Evolutionary conservation across 768 basidiomycete species (phyloP).

Genomic region (Stropharia rugosoannulata): DNA sequence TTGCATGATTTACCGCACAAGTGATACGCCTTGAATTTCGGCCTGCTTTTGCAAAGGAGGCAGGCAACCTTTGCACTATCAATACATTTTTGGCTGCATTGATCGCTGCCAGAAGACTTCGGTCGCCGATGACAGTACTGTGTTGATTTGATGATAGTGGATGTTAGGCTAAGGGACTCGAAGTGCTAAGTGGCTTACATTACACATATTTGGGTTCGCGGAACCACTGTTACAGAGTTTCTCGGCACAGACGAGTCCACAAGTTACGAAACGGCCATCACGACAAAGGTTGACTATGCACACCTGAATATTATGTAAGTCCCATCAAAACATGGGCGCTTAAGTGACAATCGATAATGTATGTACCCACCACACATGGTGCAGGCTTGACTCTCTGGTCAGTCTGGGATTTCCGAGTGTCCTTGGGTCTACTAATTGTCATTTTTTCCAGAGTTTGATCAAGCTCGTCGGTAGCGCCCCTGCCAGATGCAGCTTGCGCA

Average conservation of each 20-base stretch:
- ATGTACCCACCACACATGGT: not conserved
- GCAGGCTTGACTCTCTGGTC: not conserved
- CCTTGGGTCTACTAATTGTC: not conserved
- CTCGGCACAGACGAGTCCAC: slow-evolving; percentile 13
- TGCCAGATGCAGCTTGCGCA: not conserved
- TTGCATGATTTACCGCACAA: slow-evolving; percentile 21
- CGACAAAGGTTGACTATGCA: not conserved
- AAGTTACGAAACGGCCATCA: slow-evolving; percentile 10
- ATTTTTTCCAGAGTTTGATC: not conserved
- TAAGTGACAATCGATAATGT: not conserved
- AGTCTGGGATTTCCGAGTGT: not conserved
- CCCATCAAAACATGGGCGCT: not conserved
- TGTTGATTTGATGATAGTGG: not conserved
- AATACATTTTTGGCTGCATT: slow-evolving; percentile 11
- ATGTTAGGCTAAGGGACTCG: not conserved
- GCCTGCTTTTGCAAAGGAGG: slow-evolving; percentile 12
- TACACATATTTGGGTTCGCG: slow-evolving; percentile 13
- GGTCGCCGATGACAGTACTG: slow-evolving; percentile 5
- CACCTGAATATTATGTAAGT: not conserved
- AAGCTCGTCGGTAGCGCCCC: not conserved
- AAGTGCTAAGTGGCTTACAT: slow-evolving; percentile 6
- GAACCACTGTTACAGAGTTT: slow-evolving; percentile 12
- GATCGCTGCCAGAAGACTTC: slow-evolving; percentile 2
- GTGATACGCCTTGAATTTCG: slow-evolving; percentile 10
- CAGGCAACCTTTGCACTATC: slow-evolving; percentile 14